Evolutionary conservation across 345 rosid species (phyloP), one percentile per base, ranked within the genome.

Genomic region (Punica granatum): DNA sequence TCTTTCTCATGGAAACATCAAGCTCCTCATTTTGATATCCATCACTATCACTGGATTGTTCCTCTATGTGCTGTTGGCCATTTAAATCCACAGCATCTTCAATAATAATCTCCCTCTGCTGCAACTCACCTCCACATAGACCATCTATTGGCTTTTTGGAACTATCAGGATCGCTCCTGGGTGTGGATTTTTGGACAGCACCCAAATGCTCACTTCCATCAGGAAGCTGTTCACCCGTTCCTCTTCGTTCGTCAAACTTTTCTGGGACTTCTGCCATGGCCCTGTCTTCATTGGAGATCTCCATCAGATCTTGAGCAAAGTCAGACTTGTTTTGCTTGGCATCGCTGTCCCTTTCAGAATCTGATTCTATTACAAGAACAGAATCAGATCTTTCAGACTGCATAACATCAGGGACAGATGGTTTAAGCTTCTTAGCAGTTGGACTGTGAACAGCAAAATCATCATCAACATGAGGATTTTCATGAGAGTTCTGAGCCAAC

Each of bases 371-470:
- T 59, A n/a, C 70, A 60, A n/a, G 36, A 36, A 26, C 36, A 61
- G 60, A 51, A 42, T 56, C 49, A 16, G 65, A 65, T 14, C 37
- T 44, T 42, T 34, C 44, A 11, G 44, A 13, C 64, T 65, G 37
- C 18, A 33, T 28, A 42, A 72, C 54, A 25, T 13, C 51, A 60
- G 18, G 67, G 42, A 59, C 44, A 71, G 25, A 32, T 58, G 28
- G 77, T 77, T 82, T 82, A 26, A 62, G 65, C 80, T 49, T 75
- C 79, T 76, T 81, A 79, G 19, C 44, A 69, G 71, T 65, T 73
- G 60, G 37, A 35, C 35, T 70, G 48, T 19, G 42, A 70, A 26
- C 60, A 71, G 70, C 63, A 68, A 56, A 30, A 67, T 39, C 9
- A 18, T 36, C 32, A 69, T 39, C 15, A 46, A 21, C 59, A 14